Evolutionary conservation across 331 rosid genomes (phyloP), one percentile per base, ranked within the genome.

Genomic region (Acacia concinna): DNA sequence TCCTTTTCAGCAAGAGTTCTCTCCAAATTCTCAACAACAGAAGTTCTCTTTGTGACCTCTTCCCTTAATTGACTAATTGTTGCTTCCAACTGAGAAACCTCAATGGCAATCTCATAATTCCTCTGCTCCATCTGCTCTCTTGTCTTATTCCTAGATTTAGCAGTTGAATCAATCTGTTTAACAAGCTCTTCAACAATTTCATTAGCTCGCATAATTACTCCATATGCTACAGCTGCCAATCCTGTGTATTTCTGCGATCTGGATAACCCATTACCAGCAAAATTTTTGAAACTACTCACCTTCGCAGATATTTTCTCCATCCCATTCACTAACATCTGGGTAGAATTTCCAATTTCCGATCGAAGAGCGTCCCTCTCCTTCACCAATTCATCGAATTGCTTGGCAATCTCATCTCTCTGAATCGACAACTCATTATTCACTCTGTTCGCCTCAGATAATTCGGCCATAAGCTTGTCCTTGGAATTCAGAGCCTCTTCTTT

Each of bases 51-150:
- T 1, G 73, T 83, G 60, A 92, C 96, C 88, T 95, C 94, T 10
- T 92, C 97, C 78, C 96, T 91, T 85, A 92, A 85, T 20, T 86
- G 91, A 67, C 94, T 82, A 8, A 93, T 91, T 0, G 91, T 85
- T 28, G 99, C 96, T 85, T 95, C 99, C 14, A 95, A 92, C 88
- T 93, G 97, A 68, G 99, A 95, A 78, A 95, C 90, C 85, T 92
- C 97, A 76, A 95, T 95, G 56, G 99, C 99, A 87, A 95, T 93
- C 88, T 95, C 97, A 34, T 95, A 95, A 77, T 88, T 93, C 84
- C 97, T 90, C 84, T 88, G 93, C 79, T 95, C 97, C 88, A 95
- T 89, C 80, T 93, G 97, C 73, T 93, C 99, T 82, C 97, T 88
- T 0, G 97, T 87, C 79, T 95, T 96, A 66, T 95, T 88, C 84